phyloP scores from a whole-genome alignment of 106 monocot genomes.

The Allium cepa region DNA sequence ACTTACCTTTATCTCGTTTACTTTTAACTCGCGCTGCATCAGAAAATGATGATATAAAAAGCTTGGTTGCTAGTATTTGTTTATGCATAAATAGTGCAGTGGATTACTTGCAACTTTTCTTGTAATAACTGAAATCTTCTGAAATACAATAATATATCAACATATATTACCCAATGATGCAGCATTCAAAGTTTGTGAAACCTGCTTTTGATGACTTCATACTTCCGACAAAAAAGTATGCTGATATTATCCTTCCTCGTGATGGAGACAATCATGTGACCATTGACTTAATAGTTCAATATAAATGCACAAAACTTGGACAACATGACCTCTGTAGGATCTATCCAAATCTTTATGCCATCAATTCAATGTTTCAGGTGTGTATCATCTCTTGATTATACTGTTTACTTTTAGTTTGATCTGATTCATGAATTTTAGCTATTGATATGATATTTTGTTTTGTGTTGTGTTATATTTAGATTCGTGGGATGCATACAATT shows the following conservation, averaged over 20 bases:
- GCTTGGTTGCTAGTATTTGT: too few species aligned
- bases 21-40: too few species aligned
- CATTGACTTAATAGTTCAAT: constrained; percentile 37
- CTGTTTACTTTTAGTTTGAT: background rate
- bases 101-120: too few species aligned
- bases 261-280: constrained; percentile 49
- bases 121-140: background rate
- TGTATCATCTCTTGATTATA: background rate
- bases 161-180: background rate
- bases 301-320: constrained; percentile 40
- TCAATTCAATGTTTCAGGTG: constrained; percentile 49
- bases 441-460: background rate
- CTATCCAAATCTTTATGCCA: constrained; percentile 43
- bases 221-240: constrained; percentile 45
- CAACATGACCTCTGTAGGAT: constrained; percentile 49
- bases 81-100: too few species aligned
- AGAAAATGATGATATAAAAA: too few species aligned
- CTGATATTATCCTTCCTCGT: constrained; percentile 43
- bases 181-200: constrained; percentile 44
- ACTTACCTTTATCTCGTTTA: too few species aligned
- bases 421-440: background rate
- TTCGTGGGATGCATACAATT: constrained; percentile 68
- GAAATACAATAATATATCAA: background rate
- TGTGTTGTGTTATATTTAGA: constrained; percentile 18
- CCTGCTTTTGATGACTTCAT: constrained; percentile 51